phyloP scores from a whole-genome alignment of 306 rosid genomes.

The Lablab purpureus region DNA sequence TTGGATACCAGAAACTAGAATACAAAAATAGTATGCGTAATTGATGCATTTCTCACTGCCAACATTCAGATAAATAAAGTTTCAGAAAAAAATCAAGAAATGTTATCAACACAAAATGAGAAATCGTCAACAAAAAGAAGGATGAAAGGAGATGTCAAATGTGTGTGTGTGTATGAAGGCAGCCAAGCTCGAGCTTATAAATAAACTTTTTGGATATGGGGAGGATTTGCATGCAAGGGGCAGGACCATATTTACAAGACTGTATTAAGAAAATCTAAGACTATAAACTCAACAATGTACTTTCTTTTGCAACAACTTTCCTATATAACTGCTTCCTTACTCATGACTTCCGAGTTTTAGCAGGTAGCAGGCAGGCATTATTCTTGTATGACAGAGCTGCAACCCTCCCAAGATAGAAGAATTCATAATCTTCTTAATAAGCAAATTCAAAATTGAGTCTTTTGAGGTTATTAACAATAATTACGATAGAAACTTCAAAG shows the following conservation, averaged over 20 bases:
- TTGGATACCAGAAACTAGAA: constrained; percentile 27
- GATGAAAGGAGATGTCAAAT: not conserved
- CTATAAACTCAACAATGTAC: not conserved
- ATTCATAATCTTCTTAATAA: not conserved
- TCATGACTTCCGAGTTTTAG: not conserved
- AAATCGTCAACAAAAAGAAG: not conserved
- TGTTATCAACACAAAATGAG: constrained; percentile 21
- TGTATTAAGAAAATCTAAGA: not conserved
- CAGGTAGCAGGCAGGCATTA: not conserved
- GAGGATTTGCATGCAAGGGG: constrained; percentile 14
- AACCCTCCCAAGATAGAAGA: constrained; percentile 6
- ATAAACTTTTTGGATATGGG: not conserved
- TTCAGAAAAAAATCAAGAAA: constrained; percentile 22
- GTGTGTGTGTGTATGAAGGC: no score
- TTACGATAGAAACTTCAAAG: not conserved
- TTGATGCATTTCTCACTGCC: constrained; percentile 9
- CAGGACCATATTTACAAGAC: not conserved
- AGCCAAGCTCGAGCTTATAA: not conserved
- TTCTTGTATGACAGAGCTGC: not conserved
- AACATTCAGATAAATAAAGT: constrained; percentile 17
- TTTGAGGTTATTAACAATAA: not conserved
- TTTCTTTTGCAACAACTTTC: not conserved
- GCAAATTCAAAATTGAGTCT: not conserved
- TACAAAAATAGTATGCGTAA: not conserved
- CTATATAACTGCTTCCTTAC: not conserved